Evolutionary conservation across 176 grass and related monocot genomes (phyloP).

Genomic region (Triticum aestivum): DNA sequence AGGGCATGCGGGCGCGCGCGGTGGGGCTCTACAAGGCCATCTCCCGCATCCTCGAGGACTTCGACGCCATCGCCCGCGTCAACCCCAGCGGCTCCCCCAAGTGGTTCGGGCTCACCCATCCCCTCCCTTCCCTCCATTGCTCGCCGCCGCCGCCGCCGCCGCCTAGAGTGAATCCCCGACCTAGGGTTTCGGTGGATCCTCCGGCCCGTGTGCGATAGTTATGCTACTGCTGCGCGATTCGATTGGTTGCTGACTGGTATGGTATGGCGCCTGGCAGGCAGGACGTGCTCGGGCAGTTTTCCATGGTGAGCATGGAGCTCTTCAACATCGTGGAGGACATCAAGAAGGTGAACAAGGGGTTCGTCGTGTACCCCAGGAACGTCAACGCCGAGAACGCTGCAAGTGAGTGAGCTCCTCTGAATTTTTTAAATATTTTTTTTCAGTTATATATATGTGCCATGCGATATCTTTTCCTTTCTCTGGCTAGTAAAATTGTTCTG

Average conservation of each 20-base stretch:
- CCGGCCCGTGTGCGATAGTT: too few species aligned
- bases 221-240: background rate
- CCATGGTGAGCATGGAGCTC: conserved; percentile 97
- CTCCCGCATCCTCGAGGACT: conserved; percentile 87
- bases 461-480: background rate
- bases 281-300: conserved; percentile 90
- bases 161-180: background rate
- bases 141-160: background rate
- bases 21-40: conserved; percentile 85
- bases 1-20: conserved; percentile 78
- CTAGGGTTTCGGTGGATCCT: conserved; percentile 35
- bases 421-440: background rate
- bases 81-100: conserved; percentile 59
- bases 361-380: conserved; percentile 80
- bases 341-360: conserved; percentile 95
- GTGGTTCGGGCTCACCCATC: conserved; percentile 36
- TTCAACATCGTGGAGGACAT: conserved; percentile 98
- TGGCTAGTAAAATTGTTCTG: background rate
- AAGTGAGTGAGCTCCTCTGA: conserved; percentile 40
- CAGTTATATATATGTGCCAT: too few species aligned
- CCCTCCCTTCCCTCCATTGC: background rate
- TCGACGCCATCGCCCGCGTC: conserved; percentile 63
- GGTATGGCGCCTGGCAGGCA: conserved; percentile 41
- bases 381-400: conserved; percentile 89
- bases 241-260: background rate